phyloP scores from a whole-genome alignment of 2,329 filamentous ascomycete genomes.

The Ascochyta lentis region DNA sequence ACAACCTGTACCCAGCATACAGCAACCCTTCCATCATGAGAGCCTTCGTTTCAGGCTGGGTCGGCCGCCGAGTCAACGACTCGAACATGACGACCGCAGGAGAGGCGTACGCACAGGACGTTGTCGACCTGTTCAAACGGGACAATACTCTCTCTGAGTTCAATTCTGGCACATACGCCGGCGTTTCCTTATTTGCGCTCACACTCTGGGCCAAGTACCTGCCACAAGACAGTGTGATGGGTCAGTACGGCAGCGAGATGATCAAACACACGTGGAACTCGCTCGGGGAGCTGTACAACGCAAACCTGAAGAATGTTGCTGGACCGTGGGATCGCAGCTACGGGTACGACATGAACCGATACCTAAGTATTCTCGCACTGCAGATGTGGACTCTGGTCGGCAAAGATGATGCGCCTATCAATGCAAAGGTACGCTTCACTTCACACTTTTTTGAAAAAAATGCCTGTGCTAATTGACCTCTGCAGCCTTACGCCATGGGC shows the following conservation, averaged over 20 bases:
- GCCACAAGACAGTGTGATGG: constrained; percentile 61
- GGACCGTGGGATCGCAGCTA: constrained; percentile 71
- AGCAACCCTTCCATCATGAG: constrained; percentile 69
- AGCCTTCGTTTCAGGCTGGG: constrained; percentile 67
- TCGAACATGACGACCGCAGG: constrained; percentile 65
- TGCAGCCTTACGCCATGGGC: constrained; percentile 60
- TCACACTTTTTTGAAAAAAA: neutral
- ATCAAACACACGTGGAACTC: constrained; percentile 61
- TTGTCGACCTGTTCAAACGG: constrained; percentile 64
- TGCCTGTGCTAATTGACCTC: constrained; percentile 3
- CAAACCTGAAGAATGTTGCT: constrained; percentile 65
- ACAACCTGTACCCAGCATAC: constrained; percentile 69
- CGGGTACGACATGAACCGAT: constrained; percentile 69
- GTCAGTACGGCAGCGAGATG: constrained; percentile 59
- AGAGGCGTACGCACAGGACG: constrained; percentile 62
- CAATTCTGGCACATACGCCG: constrained; percentile 68
- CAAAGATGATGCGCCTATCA: constrained; percentile 50
- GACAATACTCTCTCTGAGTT: constrained; percentile 67
- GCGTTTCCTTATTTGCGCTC: constrained; percentile 66
- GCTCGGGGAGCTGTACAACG: constrained; percentile 62
- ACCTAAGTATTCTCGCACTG: constrained; percentile 63
- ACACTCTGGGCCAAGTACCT: constrained; percentile 67
- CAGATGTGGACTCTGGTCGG: constrained; percentile 67
- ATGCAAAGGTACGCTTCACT: constrained; percentile 33
- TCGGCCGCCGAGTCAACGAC: constrained; percentile 61